Evolutionary conservation across 2,329 filamentous ascomycete genomes (phyloP).

Genomic region (Penicillium palitans): DNA sequence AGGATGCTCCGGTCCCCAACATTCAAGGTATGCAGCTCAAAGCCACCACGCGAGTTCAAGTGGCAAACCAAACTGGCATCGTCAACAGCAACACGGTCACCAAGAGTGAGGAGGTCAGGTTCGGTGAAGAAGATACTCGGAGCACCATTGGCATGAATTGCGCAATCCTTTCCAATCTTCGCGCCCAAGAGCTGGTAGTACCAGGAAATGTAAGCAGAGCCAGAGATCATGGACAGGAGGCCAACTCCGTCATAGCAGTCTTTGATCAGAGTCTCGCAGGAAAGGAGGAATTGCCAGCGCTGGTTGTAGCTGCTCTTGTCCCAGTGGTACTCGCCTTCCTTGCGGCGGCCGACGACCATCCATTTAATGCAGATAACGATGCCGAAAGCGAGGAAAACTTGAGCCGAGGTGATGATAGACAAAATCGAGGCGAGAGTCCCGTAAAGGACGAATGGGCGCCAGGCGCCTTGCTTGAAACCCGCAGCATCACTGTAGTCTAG

Average conservation of each 20-base stretch:
- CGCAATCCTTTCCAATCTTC: conserved; percentile 56
- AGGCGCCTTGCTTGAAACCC: conserved; percentile 34
- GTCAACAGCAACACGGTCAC: conserved; percentile 56
- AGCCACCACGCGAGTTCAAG: conserved; percentile 59
- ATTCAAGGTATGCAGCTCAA: conserved; percentile 54
- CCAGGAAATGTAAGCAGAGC: conserved; percentile 53
- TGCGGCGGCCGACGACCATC: conserved; percentile 53
- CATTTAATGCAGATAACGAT: conserved; percentile 54
- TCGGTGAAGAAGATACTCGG: conserved; percentile 59
- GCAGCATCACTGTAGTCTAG: conserved; percentile 26
- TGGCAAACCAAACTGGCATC: conserved; percentile 59
- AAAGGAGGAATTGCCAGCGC: conserved; percentile 58
- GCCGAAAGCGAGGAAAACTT: conserved; percentile 47
- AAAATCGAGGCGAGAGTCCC: conserved; percentile 17
- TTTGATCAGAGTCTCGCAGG: conserved; percentile 53
- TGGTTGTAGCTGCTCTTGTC: conserved; percentile 59
- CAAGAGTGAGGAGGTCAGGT: conserved; percentile 56
- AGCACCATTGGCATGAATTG: conserved; percentile 55
- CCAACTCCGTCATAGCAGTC: conserved; percentile 54
- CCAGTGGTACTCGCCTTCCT: conserved; percentile 58
- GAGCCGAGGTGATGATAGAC: conserved; percentile 41
- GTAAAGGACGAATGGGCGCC: conserved; percentile 41
- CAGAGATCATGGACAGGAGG: conserved; percentile 55
- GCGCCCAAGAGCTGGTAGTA: conserved; percentile 59
- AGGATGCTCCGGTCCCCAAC: conserved; percentile 56